Percentiles rank a stretch among this genome's conserved stretches.
Conservation (phyloP, 192 early-diverging fungal species). For the Pilobolus umbonatus region DNA sequence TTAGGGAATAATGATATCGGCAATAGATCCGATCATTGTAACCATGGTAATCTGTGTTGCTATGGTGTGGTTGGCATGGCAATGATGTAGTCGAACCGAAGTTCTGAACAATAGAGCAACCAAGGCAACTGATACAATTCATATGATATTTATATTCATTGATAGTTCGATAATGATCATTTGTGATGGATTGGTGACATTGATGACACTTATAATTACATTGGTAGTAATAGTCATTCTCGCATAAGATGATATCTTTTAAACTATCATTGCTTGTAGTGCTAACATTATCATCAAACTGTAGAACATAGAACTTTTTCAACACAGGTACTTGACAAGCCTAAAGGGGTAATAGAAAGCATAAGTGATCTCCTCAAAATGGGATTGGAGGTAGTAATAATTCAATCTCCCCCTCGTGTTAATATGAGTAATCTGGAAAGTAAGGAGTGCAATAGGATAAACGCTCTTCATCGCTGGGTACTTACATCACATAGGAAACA, state of each 20-base stretch:
- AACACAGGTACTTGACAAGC: conserved; percentile 45
- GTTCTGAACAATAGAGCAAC: conserved; percentile 9
- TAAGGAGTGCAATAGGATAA: background rate
- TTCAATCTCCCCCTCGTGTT: background rate
- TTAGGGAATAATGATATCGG: conserved; percentile 73
- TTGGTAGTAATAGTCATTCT: conserved; percentile 64
- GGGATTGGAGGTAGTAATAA: conserved; percentile 3
- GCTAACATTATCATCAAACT: conserved; percentile 31
- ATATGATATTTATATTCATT: conserved; percentile 75
- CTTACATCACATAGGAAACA: conserved; percentile 21
- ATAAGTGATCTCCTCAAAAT: too few relatives aligned
- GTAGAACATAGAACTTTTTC: conserved; percentile 57
- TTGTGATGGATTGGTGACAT: conserved; percentile 65
- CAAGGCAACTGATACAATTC: conserved; percentile 80
- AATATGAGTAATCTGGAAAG: background rate
- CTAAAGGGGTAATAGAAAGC: conserved; percentile 49
- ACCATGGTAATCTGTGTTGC: conserved; percentile 60
- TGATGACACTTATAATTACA: conserved; percentile 60
- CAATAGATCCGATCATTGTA: conserved; percentile 75
- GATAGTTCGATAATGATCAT: conserved; percentile 71
- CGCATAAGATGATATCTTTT: conserved; percentile 37
- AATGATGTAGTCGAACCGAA: conserved; percentile 31
- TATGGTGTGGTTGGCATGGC: conserved; percentile 67
- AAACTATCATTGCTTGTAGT: conserved; percentile 17
- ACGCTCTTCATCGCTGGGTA: background rate